Conservation (phyloP, 805 yeast genomes). For the Saturnispora galanensis region DNA sequence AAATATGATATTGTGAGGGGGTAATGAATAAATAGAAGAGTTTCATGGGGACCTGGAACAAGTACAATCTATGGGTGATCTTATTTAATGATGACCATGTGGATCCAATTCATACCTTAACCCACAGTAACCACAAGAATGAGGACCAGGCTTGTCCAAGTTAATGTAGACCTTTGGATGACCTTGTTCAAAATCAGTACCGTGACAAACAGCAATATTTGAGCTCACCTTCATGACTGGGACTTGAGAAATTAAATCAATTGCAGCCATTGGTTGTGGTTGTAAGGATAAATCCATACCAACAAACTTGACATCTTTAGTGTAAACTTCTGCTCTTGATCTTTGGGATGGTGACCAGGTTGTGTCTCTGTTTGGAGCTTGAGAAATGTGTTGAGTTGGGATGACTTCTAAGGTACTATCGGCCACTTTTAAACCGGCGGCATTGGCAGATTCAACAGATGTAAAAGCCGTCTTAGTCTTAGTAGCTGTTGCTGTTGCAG, state of each 20-base stretch:
- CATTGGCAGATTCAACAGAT: conserved; percentile 6
- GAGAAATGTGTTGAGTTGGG: conserved; percentile 23
- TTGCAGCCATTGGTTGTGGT: conserved; percentile 78
- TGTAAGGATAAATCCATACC: conserved; percentile 59
- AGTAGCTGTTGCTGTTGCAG: conserved; percentile 11
- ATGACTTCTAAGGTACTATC: conserved; percentile 11
- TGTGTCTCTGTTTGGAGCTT: conserved; percentile 65
- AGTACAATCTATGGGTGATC: not conserved
- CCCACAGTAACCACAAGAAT: conserved; percentile 77
- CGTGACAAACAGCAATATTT: conserved; percentile 73
- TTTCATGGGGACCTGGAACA: not conserved
- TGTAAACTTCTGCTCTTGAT: conserved; percentile 45
- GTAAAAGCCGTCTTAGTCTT: conserved; percentile 11
- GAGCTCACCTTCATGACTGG: conserved; percentile 54
- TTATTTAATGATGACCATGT: conserved; percentile 8
- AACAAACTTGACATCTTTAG: conserved; percentile 53
- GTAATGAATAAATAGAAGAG: not conserved
- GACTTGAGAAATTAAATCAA: conserved; percentile 66
- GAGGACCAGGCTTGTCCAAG: conserved; percentile 64
- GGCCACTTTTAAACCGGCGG: conserved; percentile 5
- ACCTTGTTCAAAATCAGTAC: conserved; percentile 69
- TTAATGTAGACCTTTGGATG: conserved; percentile 80
- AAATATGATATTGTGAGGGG: too few relatives aligned
- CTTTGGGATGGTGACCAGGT: conserved; percentile 70
- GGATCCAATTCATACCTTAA: conserved; percentile 43